Base-by-base conservation (phyloP, 2,329 filamentous ascomycete species). In the Colletotrichum noveboracense region DNA sequence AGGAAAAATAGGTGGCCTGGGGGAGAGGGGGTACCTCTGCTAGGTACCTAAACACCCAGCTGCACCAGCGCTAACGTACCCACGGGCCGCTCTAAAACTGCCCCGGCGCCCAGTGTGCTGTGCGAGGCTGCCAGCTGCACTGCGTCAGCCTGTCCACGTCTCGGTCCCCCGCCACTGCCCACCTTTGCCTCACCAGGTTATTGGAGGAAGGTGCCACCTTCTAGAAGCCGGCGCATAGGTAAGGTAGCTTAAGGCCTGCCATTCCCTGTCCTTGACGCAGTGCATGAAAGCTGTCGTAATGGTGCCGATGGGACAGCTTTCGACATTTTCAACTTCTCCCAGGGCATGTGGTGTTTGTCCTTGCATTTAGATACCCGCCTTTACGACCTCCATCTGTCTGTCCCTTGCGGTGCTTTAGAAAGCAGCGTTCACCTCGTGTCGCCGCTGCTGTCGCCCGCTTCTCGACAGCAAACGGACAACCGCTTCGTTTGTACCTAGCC, bases 71-170 rank as follows among this genome's bases (percentile, higher is more conserved):
- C 28, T 14, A 62, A 36, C 14, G 58, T 62, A 36, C 30, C 58
- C 18, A 30, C 32, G 28, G 32, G 55, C 55, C 21, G 55, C 21
- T 16, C 21, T 58, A 16, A 28, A 28, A 58, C 24, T 58, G 55
- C 55, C 26, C 55, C 26, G 16, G 55, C 16, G 13, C 21, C 14
- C 36, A 58, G 32, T 34, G 58, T 30, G 18, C 13, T 8, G 67
- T 61, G 52, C 68, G 43, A 75, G 72, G 72, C 72, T 71, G 30
- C 28, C 52, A 66, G 70, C 65, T 74, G 73, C 73, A 18, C 58
- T 76, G 74, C 74, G 74, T 76, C 74, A 76, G 74, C 74, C 70
- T 73, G 64, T 52, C 70, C 24, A 64, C 73, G 62, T 75, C 28
- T 71, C 48, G 21, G n/a, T 48, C 16, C 70, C 68, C 73, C 73